phyloP scores from a whole-genome alignment of 1,139 yeast genomes.

The Arxiozyma heterogenica region DNA sequence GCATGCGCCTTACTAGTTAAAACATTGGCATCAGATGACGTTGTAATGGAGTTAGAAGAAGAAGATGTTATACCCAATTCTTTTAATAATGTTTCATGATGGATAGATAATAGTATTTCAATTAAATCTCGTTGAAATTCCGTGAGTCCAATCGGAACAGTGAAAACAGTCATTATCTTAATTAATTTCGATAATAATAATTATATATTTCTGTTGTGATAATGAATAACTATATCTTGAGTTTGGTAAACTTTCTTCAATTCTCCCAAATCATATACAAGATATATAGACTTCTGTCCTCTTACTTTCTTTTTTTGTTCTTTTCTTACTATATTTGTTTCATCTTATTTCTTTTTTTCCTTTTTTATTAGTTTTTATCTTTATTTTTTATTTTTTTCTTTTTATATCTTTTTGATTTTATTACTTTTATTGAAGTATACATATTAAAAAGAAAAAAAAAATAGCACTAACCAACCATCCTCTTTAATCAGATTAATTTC shows the following conservation, averaged over 20 bases:
- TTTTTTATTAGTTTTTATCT: too few relatives aligned
- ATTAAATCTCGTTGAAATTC: constrained; percentile 46
- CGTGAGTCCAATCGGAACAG: constrained; percentile 49
- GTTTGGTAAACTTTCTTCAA: not conserved
- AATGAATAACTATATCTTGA: too few relatives aligned
- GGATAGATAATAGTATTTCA: constrained; percentile 46
- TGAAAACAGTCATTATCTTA: constrained; percentile 26
- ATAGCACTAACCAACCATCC: too few relatives aligned
- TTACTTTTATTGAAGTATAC: not conserved
- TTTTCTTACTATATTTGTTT: too few relatives aligned
- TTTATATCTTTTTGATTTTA: not conserved
- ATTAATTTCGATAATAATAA: not conserved
- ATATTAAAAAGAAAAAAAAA: too few relatives aligned
- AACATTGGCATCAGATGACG: constrained; percentile 6
- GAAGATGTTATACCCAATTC: constrained; percentile 6
- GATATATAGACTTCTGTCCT: constrained; percentile 7
- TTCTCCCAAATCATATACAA: too few relatives aligned
- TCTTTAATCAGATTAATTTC: not conserved
- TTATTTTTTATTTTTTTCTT: too few relatives aligned
- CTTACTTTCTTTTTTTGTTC: not conserved
- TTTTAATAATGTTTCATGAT: constrained; percentile 36
- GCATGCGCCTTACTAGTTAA: not conserved
- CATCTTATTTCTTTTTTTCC: too few relatives aligned
- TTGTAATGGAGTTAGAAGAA: not conserved
- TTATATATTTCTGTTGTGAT: too few relatives aligned